A percentile compares a stretch with the other conserved stretches of the same genome.
Evolutionary conservation across 139 green algal species (phyloP).

Genomic region (Chlamydomonas incerta): DNA sequence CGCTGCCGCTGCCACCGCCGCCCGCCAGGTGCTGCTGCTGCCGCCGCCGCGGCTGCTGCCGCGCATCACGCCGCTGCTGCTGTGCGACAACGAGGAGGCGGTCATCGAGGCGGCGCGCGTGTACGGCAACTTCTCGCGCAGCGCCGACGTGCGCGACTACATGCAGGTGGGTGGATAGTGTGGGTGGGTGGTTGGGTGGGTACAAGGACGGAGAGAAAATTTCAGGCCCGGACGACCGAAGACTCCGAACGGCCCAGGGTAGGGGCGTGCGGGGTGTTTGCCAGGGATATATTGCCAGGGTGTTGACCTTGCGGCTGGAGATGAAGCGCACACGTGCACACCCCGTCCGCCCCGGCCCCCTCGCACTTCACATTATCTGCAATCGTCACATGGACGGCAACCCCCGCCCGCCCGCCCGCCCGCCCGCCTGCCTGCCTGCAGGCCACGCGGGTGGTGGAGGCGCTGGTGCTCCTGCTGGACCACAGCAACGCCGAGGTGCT

Average conservation of each 20-base stretch:
- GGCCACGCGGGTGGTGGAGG: constrained; percentile 56
- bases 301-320: no score
- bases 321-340: no score
- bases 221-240: no score
- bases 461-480: constrained; percentile 62
- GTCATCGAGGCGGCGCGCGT: constrained; percentile 63
- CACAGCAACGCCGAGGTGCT: constrained; percentile 66
- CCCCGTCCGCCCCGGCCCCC: no score
- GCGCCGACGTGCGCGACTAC: constrained; percentile 47
- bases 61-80: constrained; percentile 61
- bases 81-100: constrained; percentile 67
- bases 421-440: background rate
- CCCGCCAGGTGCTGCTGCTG: constrained; percentile 47
- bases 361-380: background rate
- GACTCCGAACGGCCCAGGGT: no score
- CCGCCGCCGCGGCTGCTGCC: constrained; percentile 45
- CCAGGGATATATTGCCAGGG: no score
- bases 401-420: no score
- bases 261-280: no score
- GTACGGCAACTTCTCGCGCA: constrained; percentile 65
- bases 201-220: no score
- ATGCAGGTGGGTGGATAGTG: constrained; percentile 28
- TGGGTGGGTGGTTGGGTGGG: background rate
- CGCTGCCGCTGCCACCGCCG: no score
- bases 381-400: background rate